Conservation (phyloP, 2,329 filamentous ascomycete species). For the Dactylellina haptotyla region DNA sequence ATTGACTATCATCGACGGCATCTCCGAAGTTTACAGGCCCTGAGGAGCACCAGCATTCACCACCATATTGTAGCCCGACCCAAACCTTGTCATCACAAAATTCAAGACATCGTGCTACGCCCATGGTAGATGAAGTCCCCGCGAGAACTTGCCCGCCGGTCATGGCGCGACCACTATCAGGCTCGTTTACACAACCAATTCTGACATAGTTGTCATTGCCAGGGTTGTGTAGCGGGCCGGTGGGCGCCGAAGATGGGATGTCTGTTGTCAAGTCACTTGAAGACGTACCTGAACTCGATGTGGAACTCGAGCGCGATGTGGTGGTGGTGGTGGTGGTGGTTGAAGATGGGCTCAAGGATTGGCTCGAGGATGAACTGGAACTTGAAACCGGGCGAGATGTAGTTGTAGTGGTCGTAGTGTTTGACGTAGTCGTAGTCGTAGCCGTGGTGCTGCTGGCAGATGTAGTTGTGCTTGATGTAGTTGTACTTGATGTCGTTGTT, state of each 20-base stretch:
- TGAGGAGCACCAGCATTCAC: slow-evolving; percentile 42
- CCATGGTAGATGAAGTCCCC: slow-evolving; percentile 46
- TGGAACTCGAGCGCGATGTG: too few species aligned
- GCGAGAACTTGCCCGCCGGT: slow-evolving; percentile 26
- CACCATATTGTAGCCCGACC: slow-evolving; percentile 55
- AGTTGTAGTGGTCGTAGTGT: neutral
- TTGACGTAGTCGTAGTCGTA: neutral
- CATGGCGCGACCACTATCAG: slow-evolving; percentile 37
- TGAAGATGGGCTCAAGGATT: too few species aligned
- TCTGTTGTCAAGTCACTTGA: neutral
- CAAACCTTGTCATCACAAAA: slow-evolving; percentile 27
- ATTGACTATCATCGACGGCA: slow-evolving; percentile 2
- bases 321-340: too few species aligned
- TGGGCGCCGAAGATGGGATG: too few species aligned
- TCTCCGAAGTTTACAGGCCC: slow-evolving; percentile 26
- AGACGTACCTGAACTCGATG: too few species aligned
- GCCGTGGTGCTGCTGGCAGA: neutral
- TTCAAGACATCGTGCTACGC: slow-evolving; percentile 48
- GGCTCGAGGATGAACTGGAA: too few species aligned
- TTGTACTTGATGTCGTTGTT: neutral
- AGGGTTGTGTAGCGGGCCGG: slow-evolving; percentile 54
- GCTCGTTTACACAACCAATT: slow-evolving; percentile 52
- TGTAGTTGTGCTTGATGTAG: neutral
- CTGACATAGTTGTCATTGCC: slow-evolving; percentile 59
- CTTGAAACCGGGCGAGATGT: too few species aligned